Conservation (phyloP, 2,329 filamentous ascomycete genomes). For the Colletotrichum tamarilloi region DNA sequence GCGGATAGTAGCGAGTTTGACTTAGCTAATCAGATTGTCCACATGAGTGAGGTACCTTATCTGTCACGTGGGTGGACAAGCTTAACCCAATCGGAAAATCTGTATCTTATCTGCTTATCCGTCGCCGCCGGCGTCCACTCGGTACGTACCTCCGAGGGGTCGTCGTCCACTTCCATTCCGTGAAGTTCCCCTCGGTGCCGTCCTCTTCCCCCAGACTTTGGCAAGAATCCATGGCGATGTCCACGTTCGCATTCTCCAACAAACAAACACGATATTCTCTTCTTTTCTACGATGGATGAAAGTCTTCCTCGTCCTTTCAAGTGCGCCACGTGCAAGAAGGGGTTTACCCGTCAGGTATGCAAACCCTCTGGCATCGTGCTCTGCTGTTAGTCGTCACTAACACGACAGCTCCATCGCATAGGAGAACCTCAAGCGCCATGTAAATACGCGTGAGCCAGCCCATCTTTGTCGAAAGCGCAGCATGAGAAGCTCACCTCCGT, state of each 20-base stretch:
- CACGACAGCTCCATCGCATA: neutral
- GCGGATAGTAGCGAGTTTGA: neutral
- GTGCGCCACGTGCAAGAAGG: slow-evolving; percentile 21
- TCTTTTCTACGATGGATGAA: neutral
- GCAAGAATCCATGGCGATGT: slow-evolving; percentile 3
- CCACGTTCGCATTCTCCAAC: slow-evolving; percentile 10
- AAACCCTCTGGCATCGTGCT: neutral
- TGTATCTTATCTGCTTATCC: slow-evolving; percentile 6
- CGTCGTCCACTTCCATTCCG: neutral
- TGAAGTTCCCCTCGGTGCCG: neutral
- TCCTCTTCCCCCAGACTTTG: slow-evolving; percentile 5
- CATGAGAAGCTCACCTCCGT: too few species aligned
- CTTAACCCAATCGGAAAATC: neutral
- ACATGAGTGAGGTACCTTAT: neutral
- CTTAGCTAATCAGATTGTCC: slow-evolving; percentile 14
- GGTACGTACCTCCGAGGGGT: slow-evolving; percentile 1
- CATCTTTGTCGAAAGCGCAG: neutral
- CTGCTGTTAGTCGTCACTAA: neutral
- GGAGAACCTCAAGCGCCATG: slow-evolving; percentile 28
- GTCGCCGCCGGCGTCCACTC: neutral
- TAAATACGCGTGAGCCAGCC: slow-evolving; percentile 16
- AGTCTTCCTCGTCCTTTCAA: slow-evolving; percentile 23
- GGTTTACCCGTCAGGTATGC: slow-evolving; percentile 21
- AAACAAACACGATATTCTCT: neutral
- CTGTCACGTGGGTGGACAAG: slow-evolving; percentile 26